Evolutionary conservation across 441 rosid species (phyloP), one percentile per base, ranked within the genome.

Genomic region (Bocquillonia castaneifolia): DNA sequence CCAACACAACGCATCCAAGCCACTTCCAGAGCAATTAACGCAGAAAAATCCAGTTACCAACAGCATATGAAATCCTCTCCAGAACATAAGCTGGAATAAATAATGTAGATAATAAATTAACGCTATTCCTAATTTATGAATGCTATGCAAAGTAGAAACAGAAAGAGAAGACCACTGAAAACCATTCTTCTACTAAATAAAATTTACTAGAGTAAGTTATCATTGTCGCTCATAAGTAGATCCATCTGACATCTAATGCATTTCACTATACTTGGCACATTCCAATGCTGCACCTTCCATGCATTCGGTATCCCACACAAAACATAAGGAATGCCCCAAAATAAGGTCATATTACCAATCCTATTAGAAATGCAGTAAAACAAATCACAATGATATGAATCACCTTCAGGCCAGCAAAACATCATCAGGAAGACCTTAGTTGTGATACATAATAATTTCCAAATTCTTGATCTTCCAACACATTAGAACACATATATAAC

Each of bases 321-420:
- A 6, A 13, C 53, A 10, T 6, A 20, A 44, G 37, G 5, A 18
- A 32, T 17, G 5, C 17, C 9, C 31, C 2, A 12, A 42, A 44
- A 15, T 9, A 64, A 4, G 23, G 31, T 29, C 57, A 6, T 20
- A 57, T 34, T n/a, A 0, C 31, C 22, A 34, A 17, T 25, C 28
- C 29, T 13, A 36, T 1, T 26, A 25, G 34, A 31, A 28, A 45
- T 44, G 10, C 26, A 37, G 40, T 8, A 14, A 7, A 23, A 2
- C 48, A 13, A 25, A 53, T 66, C 13, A 10, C n/a, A n/a, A n/a
- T n/a, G n/a, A n/a, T n/a, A n/a, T n/a, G n/a, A n/a, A 8, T 31
- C n/a, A 28, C 12, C 25, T 63, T 54, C 51, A n/a, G 36, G 51
- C 71, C 40, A 66, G 9, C 28, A 50, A 40, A n/a, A 32, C 31